phyloP scores from a whole-genome alignment of 768 basidiomycete genomes.

The Pholiota molesta region DNA sequence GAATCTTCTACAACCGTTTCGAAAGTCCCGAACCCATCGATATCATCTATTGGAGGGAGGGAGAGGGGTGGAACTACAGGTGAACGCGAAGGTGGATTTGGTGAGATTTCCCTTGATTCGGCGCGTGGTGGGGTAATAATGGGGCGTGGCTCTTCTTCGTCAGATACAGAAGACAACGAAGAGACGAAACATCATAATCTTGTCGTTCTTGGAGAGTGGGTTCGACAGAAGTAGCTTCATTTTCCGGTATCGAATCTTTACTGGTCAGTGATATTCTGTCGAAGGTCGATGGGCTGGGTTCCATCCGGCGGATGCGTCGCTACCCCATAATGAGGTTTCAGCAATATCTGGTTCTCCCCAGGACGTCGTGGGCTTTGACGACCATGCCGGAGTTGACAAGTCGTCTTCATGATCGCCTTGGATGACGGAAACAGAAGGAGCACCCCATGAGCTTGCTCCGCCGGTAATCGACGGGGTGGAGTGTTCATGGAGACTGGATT shows the following conservation, averaged over 20 bases:
- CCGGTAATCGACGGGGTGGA: constrained; percentile 1
- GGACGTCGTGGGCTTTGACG: constrained; percentile 40
- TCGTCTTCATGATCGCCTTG: constrained; percentile 54
- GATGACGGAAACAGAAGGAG: constrained; percentile 26
- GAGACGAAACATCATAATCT: constrained; percentile 1
- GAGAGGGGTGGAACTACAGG: constrained; percentile 4
- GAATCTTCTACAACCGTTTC: constrained; percentile 44
- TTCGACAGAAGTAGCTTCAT: constrained; percentile 15
- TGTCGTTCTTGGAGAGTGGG: constrained; percentile 7
- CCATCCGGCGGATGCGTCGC: constrained; percentile 30
- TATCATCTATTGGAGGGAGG: constrained; percentile 32
- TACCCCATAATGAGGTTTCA: constrained; percentile 45
- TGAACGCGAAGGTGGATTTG: background rate
- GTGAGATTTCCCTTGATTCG: background rate
- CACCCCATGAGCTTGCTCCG: constrained; percentile 20
- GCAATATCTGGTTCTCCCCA: constrained; percentile 53
- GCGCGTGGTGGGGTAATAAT: background rate
- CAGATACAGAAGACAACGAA: background rate
- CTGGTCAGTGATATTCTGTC: constrained; percentile 39
- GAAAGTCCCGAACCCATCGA: constrained; percentile 64
- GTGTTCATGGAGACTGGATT: constrained; percentile 17
- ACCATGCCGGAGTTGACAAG: constrained; percentile 61
- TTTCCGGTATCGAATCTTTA: constrained; percentile 21
- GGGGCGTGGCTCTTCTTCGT: background rate
- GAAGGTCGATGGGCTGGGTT: constrained; percentile 42